phyloP scores from a whole-genome alignment of 2,329 filamentous ascomycete genomes.

The Fusarium coicis region DNA sequence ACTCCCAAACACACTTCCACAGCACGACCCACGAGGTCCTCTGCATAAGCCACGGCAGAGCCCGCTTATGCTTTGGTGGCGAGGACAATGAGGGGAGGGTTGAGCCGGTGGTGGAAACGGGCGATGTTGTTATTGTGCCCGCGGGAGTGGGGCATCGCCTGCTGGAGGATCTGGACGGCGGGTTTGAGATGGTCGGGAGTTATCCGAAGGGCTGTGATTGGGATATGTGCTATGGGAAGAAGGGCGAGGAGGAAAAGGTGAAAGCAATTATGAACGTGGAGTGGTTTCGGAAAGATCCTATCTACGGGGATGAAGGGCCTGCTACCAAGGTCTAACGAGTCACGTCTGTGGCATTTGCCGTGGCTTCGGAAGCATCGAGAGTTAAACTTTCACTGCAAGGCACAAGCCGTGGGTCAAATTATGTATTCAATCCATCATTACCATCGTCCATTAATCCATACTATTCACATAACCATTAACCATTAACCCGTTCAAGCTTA shows the following conservation, averaged over 20 bases:
- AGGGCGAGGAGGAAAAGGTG: slow-evolving; percentile 51
- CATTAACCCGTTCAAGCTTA: background rate
- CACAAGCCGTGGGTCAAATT: background rate
- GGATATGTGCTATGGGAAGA: slow-evolving; percentile 78
- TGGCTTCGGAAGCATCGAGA: background rate
- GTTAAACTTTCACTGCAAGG: background rate
- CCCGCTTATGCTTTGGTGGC: slow-evolving; percentile 73
- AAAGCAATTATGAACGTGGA: slow-evolving; percentile 5
- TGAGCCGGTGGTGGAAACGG: slow-evolving; percentile 64
- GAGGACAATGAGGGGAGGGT: slow-evolving; percentile 68
- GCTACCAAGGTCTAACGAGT: background rate
- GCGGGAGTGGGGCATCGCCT: slow-evolving; percentile 74
- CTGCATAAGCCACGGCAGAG: slow-evolving; percentile 66
- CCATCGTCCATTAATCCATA: slow-evolving; percentile 7
- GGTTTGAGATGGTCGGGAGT: slow-evolving; percentile 74
- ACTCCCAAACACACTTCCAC: slow-evolving; percentile 73
- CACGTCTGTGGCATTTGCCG: background rate
- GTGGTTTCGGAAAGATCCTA: slow-evolving; percentile 33
- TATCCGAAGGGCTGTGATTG: slow-evolving; percentile 69
- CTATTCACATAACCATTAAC: background rate
- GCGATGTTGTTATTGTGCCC: slow-evolving; percentile 73
- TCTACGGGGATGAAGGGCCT: slow-evolving; percentile 31
- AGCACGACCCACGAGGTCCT: slow-evolving; percentile 75
- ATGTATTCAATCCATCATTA: slow-evolving; percentile 4
- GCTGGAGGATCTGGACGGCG: slow-evolving; percentile 63